Percentiles rank a stretch among this genome's conserved stretches.
These are phyloP conservation scores for Melocanna baccifera DNA, from an alignment of 176 grass and related monocot species.

Conservation along the genomic window DNA sequence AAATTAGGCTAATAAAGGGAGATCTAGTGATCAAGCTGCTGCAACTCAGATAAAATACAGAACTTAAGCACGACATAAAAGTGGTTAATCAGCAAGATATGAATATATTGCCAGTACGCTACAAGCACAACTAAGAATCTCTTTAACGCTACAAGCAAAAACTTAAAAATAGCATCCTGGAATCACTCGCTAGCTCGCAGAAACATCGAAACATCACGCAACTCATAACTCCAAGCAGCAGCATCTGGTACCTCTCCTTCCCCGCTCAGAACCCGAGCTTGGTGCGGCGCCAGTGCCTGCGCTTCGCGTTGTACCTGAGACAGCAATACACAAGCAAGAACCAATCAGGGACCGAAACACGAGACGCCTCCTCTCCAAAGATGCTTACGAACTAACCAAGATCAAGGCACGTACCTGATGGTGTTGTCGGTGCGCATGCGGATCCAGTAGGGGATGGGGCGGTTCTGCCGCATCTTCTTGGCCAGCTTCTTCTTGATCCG, in stretches of 20 bases:
- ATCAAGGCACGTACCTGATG: slow-evolving; percentile 49
- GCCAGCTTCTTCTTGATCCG: slow-evolving; percentile 89
- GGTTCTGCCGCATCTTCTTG: slow-evolving; percentile 94
- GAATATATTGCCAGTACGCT: background rate
- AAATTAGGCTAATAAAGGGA: background rate
- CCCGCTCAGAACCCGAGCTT: slow-evolving; percentile 86
- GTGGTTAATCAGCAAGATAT: slow-evolving; percentile 18
- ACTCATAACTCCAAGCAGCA: background rate
- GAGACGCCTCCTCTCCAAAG: background rate
- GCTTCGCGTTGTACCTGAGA: slow-evolving; percentile 92
- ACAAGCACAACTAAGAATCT: slow-evolving; percentile 31
- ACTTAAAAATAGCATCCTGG: slow-evolving; percentile 5
- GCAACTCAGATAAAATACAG: background rate
- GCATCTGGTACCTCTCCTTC: background rate
- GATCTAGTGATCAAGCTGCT: background rate
- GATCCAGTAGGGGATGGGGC: slow-evolving; percentile 95
- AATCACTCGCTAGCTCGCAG: background rate
- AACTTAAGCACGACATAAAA: background rate
- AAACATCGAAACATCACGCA: background rate
- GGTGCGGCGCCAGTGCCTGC: slow-evolving; percentile 97
- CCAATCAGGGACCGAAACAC: background rate
- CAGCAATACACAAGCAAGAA: too few relatives aligned
- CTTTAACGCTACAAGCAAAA: slow-evolving; percentile 32
- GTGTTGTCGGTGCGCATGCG: slow-evolving; percentile 94
- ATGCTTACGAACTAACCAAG: background rate